These are phyloP conservation scores for Zoysia matrella DNA, from an alignment of 202 grass and related monocot species.

Conservation along the genomic window DNA sequence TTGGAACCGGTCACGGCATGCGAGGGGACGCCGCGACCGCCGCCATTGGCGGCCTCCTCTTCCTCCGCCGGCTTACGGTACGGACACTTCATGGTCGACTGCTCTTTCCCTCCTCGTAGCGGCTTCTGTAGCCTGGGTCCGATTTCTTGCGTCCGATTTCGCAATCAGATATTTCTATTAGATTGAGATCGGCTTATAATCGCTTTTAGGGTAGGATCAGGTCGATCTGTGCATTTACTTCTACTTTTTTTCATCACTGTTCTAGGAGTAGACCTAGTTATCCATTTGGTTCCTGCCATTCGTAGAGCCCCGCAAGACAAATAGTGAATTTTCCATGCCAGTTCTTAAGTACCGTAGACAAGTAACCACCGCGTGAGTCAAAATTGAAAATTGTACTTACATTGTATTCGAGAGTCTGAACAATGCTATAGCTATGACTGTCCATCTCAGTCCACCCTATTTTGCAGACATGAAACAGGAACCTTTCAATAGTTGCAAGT, in stretches of 20 bases:
- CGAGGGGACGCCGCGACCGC: constrained; percentile 16
- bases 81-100: not conserved
- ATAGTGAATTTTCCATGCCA: not conserved
- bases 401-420: too few species aligned
- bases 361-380: too few species aligned
- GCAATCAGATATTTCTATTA: not conserved
- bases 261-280: not conserved
- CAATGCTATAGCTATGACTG: too few species aligned
- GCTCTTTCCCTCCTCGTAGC: not conserved
- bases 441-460: not conserved
- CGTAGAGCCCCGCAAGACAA: not conserved
- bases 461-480: not conserved
- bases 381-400: too few species aligned
- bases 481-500: not conserved
- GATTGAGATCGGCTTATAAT: not conserved
- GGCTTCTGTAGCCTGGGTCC: not conserved
- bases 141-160: not conserved
- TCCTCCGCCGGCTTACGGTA: constrained; percentile 38
- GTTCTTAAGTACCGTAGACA: constrained; percentile 6
- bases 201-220: not conserved
- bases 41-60: constrained; percentile 21
- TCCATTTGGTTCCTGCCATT: not conserved
- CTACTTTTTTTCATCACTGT: not conserved
- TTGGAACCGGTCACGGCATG: constrained; percentile 30
- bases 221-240: not conserved